phyloP scores from a whole-genome alignment of 1,284 basidiomycete species.

The Cryptococcus sp. region DNA sequence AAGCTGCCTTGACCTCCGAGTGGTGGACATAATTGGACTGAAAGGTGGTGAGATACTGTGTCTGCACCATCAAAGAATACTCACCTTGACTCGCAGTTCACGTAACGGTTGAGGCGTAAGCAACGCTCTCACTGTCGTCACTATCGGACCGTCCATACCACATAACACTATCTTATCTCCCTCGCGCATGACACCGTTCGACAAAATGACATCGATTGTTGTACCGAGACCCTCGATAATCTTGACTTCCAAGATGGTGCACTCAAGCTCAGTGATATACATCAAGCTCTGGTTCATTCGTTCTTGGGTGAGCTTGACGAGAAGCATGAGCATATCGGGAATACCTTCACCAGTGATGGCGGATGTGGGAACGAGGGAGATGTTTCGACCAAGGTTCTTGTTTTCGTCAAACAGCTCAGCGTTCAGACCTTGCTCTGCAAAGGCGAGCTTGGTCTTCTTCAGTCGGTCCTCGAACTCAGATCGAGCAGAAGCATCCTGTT shows the following conservation, averaged over 20 bases:
- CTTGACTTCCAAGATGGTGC: slow-evolving; percentile 99
- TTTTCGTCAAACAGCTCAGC: slow-evolving; percentile 95
- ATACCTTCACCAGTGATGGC: slow-evolving; percentile 98
- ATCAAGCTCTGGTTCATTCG: slow-evolving; percentile 96
- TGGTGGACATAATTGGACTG: slow-evolving; percentile 96
- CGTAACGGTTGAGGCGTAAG: slow-evolving; percentile 95
- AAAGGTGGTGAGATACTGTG: neutral
- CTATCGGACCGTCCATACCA: slow-evolving; percentile 95
- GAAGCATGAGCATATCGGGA: slow-evolving; percentile 99
- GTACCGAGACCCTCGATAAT: slow-evolving; percentile 97
- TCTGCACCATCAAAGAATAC: slow-evolving; percentile 1
- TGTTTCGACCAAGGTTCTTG: slow-evolving; percentile 89
- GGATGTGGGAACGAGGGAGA: slow-evolving; percentile 95
- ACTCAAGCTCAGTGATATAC: slow-evolving; percentile 97
- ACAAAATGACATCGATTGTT: slow-evolving; percentile 95
- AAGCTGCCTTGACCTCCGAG: slow-evolving; percentile 95
- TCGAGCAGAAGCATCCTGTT: slow-evolving; percentile 74
- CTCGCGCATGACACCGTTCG: slow-evolving; percentile 89
- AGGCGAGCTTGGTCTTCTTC: slow-evolving; percentile 79
- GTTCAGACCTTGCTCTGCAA: slow-evolving; percentile 97
- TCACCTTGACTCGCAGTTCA: slow-evolving; percentile 90
- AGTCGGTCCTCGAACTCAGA: slow-evolving; percentile 92
- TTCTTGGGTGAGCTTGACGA: slow-evolving; percentile 95
- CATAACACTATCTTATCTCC: slow-evolving; percentile 95
- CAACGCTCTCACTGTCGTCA: slow-evolving; percentile 89